Evolutionary conservation across 2,329 filamentous ascomycete genomes (phyloP).

Genomic region (Talaromyces sp.): DNA sequence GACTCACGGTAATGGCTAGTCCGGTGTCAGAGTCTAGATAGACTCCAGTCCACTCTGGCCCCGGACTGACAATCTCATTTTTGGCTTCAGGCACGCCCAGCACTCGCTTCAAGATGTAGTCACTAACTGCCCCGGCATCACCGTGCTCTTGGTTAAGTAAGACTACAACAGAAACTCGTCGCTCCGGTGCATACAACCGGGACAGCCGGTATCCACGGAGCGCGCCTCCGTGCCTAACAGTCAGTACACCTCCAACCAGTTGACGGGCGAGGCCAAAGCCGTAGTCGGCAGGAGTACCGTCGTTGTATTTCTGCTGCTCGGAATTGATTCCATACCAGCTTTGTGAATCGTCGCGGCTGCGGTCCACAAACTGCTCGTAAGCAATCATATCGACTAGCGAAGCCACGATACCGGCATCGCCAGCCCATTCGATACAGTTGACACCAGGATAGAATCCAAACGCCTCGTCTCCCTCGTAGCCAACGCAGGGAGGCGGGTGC

Average conservation of each 20-base stretch:
- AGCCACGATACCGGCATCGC: slow-evolving; percentile 41
- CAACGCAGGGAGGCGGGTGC: slow-evolving; percentile 36
- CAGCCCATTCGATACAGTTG: slow-evolving; percentile 44
- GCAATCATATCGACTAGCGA: slow-evolving; percentile 44
- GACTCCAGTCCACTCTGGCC: slow-evolving; percentile 26
- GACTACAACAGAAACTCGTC: slow-evolving; percentile 35
- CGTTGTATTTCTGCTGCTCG: slow-evolving; percentile 23
- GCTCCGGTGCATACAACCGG: slow-evolving; percentile 29
- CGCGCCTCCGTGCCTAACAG: slow-evolving; percentile 37
- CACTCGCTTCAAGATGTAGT: slow-evolving; percentile 14
- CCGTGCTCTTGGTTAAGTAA: slow-evolving; percentile 37
- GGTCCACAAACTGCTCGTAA: slow-evolving; percentile 39
- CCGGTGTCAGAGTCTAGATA: slow-evolving; percentile 36
- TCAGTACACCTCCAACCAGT: slow-evolving; percentile 20
- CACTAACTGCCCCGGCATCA: slow-evolving; percentile 19
- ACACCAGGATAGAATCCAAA: slow-evolving; percentile 30
- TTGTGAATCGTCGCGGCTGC: slow-evolving; percentile 21
- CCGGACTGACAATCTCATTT: slow-evolving; percentile 8
- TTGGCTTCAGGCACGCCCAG: slow-evolving; percentile 21
- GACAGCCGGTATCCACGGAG: slow-evolving; percentile 37
- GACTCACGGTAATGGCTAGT: slow-evolving; percentile 24
- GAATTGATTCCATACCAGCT: slow-evolving; percentile 31
- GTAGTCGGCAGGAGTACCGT: slow-evolving; percentile 33
- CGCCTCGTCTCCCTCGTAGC: slow-evolving; percentile 39
- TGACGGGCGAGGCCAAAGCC: slow-evolving; percentile 30